A percentile compares a stretch with the other conserved stretches of the same genome.
phyloP scores from a whole-genome alignment of 225 moss, liverwort and hornwort genomes.

The Marchantia polymorpha region DNA sequence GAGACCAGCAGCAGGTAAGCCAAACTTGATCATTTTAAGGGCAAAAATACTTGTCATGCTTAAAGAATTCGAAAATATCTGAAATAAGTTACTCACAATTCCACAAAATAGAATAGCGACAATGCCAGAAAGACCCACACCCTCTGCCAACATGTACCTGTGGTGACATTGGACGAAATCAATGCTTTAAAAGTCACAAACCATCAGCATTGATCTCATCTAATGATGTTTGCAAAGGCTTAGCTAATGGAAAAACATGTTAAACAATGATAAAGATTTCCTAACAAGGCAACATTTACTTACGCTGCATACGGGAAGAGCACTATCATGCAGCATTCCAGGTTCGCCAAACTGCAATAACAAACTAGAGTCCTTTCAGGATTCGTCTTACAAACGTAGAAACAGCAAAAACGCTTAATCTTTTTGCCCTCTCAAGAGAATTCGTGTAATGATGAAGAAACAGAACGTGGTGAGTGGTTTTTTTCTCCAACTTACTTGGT shows the following conservation, averaged over 20 bases:
- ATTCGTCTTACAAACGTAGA: background rate
- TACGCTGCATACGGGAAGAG: slow-evolving; percentile 96
- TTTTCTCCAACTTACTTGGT: slow-evolving; percentile 54
- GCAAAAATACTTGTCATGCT: background rate
- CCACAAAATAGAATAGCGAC: slow-evolving; percentile 97
- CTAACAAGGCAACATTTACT: slow-evolving; percentile 24
- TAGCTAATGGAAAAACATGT: too few species aligned
- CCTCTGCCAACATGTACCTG: slow-evolving; percentile 99
- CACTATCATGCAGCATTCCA: slow-evolving; percentile 97
- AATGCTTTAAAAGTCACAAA: background rate
- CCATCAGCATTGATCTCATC: background rate
- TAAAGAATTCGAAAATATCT: background rate
- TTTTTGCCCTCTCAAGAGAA: too few species aligned
- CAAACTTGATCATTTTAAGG: background rate
- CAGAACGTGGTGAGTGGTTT: background rate
- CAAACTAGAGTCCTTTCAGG: background rate
- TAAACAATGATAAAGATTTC: too few species aligned
- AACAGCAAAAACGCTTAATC: too few species aligned
- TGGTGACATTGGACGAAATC: background rate
- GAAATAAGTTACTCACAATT: slow-evolving; percentile 62
- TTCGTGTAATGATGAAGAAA: background rate
- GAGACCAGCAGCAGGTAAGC: background rate
- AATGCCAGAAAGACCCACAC: slow-evolving; percentile 91
- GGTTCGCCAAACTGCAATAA: slow-evolving; percentile 80
- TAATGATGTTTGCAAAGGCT: background rate